Evolutionary conservation across 2,329 filamentous ascomycete genomes (phyloP), one percentile per base, ranked within the genome.

Genomic region (Cordyceps tenuipes): DNA sequence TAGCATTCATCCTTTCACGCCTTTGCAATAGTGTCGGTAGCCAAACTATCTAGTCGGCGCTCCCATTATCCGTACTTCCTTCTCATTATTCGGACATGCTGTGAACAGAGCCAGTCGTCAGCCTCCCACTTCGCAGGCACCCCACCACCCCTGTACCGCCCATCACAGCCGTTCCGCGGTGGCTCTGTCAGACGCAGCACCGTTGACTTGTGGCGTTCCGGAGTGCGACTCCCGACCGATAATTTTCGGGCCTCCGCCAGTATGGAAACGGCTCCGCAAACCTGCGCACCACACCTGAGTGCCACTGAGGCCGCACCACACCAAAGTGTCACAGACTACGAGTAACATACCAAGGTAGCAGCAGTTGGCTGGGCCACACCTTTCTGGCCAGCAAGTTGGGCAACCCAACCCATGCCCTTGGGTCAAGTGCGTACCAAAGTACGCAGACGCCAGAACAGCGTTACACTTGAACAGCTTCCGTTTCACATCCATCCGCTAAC

Each of bases 201-300:
- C 60, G 60, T 62, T 62, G 56, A 44, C 44, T 23, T 62, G 60
- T 62, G 60, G 60, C 60, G 60, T 43, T 59, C 55, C 51, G 56
- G 49, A 47, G 46, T 54, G 60, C 60, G 56, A 55, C 60, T 59
- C 50, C 55, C 55, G 56, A 59, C 60, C 60, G 60, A 62, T 46
- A 56, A 39, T 49, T 62, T 62, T 62, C 60, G 60, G 60, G 50
- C 60, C 34, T 62, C 56, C 51, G 50, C 46, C 49, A 39, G 5
- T 13, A 19, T 34, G 19, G 21, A 59, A 44, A 34, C 56, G 10
- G 57, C 29, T 36, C 13, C 29, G 21, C 44, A 13, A 29, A n/a
- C 36, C 36, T 34, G 19, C 10, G 21, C 55, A 17, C 43, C 43
- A 46, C 4, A 19, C 43, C n/a, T n/a, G 39, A 15, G 39, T 48